phyloP scores from a whole-genome alignment of 495 filamentous ascomycete genomes.

The Xylaria acuta region DNA sequence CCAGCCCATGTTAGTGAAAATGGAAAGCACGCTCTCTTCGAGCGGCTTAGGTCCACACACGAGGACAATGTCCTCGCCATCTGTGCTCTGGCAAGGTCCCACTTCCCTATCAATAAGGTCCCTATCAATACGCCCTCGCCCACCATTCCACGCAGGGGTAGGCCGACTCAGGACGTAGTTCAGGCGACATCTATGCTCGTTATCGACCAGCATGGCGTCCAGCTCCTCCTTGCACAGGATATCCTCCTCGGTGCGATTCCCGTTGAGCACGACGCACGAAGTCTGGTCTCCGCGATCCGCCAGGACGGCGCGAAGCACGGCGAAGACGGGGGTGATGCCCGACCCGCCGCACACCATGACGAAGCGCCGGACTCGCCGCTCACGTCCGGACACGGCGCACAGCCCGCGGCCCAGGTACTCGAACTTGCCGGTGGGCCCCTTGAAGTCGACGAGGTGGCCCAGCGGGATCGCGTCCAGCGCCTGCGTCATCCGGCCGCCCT shows the following conservation, averaged over 20 bases:
- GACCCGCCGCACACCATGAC: slow-evolving; percentile 90
- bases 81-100: slow-evolving; percentile 39
- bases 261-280: slow-evolving; percentile 76
- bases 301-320: slow-evolving; percentile 82
- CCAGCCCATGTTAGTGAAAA: slow-evolving; percentile 77
- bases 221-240: slow-evolving; percentile 83
- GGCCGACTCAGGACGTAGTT: slow-evolving; percentile 77
- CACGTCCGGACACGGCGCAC: slow-evolving; percentile 66
- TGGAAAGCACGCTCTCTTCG: slow-evolving; percentile 70
- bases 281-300: slow-evolving; percentile 45
- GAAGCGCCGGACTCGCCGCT: slow-evolving; percentile 69
- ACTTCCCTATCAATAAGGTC: slow-evolving; percentile 69
- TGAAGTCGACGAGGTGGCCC: slow-evolving; percentile 79
- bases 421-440: slow-evolving; percentile 90
- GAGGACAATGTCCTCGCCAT: slow-evolving; percentile 67
- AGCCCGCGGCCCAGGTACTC: slow-evolving; percentile 74
- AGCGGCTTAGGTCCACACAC: slow-evolving; percentile 84
- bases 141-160: slow-evolving; percentile 68
- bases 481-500: slow-evolving; percentile 85
- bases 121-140: slow-evolving; percentile 70
- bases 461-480: slow-evolving; percentile 76
- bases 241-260: slow-evolving; percentile 81
- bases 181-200: slow-evolving; percentile 65
- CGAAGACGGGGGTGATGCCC: slow-evolving; percentile 91
- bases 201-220: slow-evolving; percentile 62